phyloP scores from a whole-genome alignment of 176 grass and related monocot genomes.

The Aegilops tauschii region DNA sequence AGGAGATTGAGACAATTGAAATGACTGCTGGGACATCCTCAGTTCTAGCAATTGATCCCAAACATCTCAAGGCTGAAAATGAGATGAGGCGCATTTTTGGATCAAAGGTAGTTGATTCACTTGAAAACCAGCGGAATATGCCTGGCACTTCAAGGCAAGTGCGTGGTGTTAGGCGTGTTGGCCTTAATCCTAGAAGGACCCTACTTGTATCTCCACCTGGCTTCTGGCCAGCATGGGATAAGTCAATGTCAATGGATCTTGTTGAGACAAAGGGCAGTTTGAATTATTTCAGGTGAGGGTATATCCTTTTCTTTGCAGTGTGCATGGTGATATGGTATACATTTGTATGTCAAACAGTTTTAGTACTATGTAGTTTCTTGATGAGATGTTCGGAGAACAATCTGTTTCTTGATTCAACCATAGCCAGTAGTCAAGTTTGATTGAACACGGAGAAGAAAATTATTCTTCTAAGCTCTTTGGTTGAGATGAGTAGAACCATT shows the following conservation, averaged over 20 bases:
- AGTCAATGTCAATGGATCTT: constrained; percentile 80
- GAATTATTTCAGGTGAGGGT: constrained; percentile 84
- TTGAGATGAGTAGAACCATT: not conserved
- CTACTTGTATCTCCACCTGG: constrained; percentile 72
- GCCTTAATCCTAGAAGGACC: constrained; percentile 79
- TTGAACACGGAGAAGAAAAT: not conserved
- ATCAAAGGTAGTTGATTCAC: constrained; percentile 94
- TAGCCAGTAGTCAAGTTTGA: not conserved
- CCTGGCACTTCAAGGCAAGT: constrained; percentile 68
- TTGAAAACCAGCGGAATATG: constrained; percentile 75
- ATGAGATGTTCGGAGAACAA: not conserved
- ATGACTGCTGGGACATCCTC: constrained; percentile 25
- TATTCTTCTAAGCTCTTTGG: not conserved
- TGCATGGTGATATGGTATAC: not conserved
- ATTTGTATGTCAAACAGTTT: not conserved
- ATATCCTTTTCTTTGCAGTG: not conserved
- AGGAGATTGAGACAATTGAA: constrained; percentile 41
- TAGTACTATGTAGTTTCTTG: not conserved
- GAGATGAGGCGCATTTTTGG: constrained; percentile 98
- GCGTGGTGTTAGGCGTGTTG: constrained; percentile 61
- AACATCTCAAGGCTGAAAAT: constrained; percentile 88
- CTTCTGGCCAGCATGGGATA: constrained; percentile 88
- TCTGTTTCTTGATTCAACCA: not conserved
- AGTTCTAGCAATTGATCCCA: constrained; percentile 75
- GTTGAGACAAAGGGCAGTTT: constrained; percentile 71